Conservation (phyloP, 768 basidiomycete genomes). For the Lanmaoa rubissima region DNA sequence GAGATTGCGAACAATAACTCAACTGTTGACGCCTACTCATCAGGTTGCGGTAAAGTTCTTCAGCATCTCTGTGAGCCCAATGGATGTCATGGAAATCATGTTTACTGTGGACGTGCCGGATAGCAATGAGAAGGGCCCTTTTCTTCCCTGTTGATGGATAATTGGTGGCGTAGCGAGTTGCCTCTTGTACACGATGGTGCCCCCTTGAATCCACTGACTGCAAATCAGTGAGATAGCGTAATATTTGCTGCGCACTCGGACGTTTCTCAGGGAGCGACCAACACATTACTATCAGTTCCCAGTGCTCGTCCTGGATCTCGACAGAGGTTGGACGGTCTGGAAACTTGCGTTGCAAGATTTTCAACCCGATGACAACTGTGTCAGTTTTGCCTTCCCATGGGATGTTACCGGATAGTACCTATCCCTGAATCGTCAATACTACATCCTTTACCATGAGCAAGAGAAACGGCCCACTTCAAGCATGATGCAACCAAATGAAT, state of each 20-base stretch:
- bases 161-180: not conserved
- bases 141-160: not conserved
- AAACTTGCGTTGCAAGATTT: not conserved
- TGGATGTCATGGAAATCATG: not conserved
- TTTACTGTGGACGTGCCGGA: not conserved
- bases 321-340: not conserved
- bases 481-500: slow-evolving; percentile 26
- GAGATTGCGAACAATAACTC: not conserved
- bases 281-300: not conserved
- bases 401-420: not conserved
- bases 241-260: not conserved
- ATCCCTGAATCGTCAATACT: not conserved
- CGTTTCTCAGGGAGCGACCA: not conserved
- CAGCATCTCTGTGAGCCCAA: slow-evolving; percentile 4
- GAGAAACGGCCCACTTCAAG: slow-evolving; percentile 5
- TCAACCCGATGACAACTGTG: not conserved
- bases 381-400: slow-evolving; percentile 1
- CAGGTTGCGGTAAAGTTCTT: not conserved
- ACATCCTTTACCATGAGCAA: not conserved
- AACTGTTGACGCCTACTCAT: slow-evolving; percentile 1
- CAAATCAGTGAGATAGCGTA: not conserved
- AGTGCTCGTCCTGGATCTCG: not conserved
- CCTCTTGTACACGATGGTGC: not conserved
- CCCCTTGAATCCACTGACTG: not conserved
- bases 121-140: slow-evolving; percentile 9